Evolutionary conservation across 1,139 yeast species (phyloP).

Genomic region (Taphrina wiesneri): DNA sequence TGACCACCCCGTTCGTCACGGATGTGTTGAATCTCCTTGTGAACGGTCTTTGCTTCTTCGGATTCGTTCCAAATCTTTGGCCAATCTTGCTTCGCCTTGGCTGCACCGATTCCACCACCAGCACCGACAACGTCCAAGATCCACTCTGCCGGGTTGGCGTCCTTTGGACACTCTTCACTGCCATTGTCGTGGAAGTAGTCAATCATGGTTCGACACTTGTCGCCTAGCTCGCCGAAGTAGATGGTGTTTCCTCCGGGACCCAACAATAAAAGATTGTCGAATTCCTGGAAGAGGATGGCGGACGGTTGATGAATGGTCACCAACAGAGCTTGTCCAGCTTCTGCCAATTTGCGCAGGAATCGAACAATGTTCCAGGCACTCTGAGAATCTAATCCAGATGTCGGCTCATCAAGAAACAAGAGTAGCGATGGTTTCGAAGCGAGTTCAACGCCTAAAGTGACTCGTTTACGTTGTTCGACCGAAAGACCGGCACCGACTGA

Average conservation of each 20-base stretch:
- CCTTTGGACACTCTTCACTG: slow-evolving; percentile 63
- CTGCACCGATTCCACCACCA: slow-evolving; percentile 59
- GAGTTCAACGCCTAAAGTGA: slow-evolving; percentile 76
- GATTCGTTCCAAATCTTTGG: slow-evolving; percentile 66
- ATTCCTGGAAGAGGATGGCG: slow-evolving; percentile 56
- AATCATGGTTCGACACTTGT: slow-evolving; percentile 59
- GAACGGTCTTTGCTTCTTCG: slow-evolving; percentile 52
- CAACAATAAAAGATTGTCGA: slow-evolving; percentile 70
- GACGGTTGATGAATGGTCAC: slow-evolving; percentile 81
- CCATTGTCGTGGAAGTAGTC: slow-evolving; percentile 71
- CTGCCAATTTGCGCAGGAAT: slow-evolving; percentile 60
- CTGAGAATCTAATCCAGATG: slow-evolving; percentile 81
- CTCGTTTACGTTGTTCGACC: slow-evolving; percentile 84
- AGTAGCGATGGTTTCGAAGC: slow-evolving; percentile 69
- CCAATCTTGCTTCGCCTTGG: slow-evolving; percentile 65
- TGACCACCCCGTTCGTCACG: slow-evolving; percentile 17
- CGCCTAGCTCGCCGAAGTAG: slow-evolving; percentile 77
- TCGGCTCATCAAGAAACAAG: slow-evolving; percentile 74
- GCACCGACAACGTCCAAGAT: slow-evolving; percentile 79
- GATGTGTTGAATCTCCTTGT: slow-evolving; percentile 39
- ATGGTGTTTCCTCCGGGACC: slow-evolving; percentile 76
- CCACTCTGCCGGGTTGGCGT: slow-evolving; percentile 82
- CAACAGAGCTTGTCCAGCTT: slow-evolving; percentile 67
- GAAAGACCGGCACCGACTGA: slow-evolving; percentile 71
- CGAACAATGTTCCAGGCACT: slow-evolving; percentile 71